These are phyloP conservation scores for Fraxinus sp. DNA, from an alignment of 305 asterid genomes.

Conservation along the genomic window DNA sequence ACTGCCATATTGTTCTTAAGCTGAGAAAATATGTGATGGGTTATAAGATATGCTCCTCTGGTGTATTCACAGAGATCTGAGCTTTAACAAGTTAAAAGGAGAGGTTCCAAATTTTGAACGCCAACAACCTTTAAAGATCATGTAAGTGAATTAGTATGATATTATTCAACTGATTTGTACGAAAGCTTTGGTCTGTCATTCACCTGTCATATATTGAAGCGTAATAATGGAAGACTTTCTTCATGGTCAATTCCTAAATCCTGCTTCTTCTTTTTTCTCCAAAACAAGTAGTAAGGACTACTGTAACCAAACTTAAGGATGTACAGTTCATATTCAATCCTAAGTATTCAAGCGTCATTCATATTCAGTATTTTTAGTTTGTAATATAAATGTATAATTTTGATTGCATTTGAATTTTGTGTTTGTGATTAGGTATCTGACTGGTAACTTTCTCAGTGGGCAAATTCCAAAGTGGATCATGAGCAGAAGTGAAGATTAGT, in stretches of 20 bases:
- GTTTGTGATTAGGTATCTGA: constrained; percentile 37
- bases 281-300: background rate
- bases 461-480: constrained; percentile 40
- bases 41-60: background rate
- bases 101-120: constrained; percentile 21
- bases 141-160: constrained; percentile 30
- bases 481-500: constrained; percentile 23
- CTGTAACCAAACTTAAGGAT: background rate
- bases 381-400: background rate
- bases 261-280: background rate
- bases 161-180: background rate
- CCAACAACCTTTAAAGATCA: background rate
- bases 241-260: background rate
- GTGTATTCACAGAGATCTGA: constrained; percentile 45
- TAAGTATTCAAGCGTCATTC: background rate
- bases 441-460: constrained; percentile 49
- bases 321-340: background rate
- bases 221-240: background rate
- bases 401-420: background rate
- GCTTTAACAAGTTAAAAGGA: constrained; percentile 62
- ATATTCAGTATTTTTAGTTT: background rate
- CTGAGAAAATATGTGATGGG: background rate
- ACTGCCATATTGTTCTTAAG: background rate
- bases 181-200: background rate
- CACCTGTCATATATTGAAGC: background rate